Evolutionary conservation across 208 protist species (phyloP), one percentile per base, ranked within the genome.

Genomic region (Zelonia costaricensis): DNA sequence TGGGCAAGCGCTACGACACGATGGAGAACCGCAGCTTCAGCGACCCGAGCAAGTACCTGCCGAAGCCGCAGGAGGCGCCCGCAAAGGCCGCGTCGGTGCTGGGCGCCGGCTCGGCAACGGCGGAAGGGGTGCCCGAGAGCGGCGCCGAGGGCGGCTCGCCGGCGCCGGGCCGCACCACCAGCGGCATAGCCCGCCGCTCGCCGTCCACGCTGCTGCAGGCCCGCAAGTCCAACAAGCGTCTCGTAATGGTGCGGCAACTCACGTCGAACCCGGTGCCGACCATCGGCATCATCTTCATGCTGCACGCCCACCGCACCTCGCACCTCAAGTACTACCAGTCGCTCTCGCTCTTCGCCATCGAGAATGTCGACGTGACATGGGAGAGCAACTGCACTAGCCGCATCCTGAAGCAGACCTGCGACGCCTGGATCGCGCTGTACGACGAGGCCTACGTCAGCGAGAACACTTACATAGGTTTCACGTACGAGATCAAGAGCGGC

Each of bases 311-410:
- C 60, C 86, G 89, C 39, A 93, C 84, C 18, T 68, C 74, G 8
- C 89, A 93, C 49, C 59, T 88, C 15, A 90, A 89, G 66, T 95
- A 93, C 51, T 89, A 80, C 59, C 84, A 92, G 63, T 80, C 77
- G 8, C 66, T 95, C 28, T 63, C 68, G 1, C 62, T 93, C 13
- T 76, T 95, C 7, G 86, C 81, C 16, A 86, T 95, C 64, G 84
- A 93, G 46, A 71, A 80, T 51, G 66, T 78, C 15, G 89, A 95
- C 51, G 63, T 95, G 12, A 45, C 30, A 18, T 95, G 89, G 86
- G 57, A 23, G 15, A 12, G 6, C 23, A 62, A 73, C 20, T 44
- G 69, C n/a, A 71, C 68, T 0, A n/a, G 27, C 12, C 60, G 61
- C 15, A 46, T 73, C 10, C 15, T 86, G 20, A 59, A 78, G 47